Conservation (phyloP, 2,329 filamentous ascomycete species). For the Colletotrichum endophyticum region DNA sequence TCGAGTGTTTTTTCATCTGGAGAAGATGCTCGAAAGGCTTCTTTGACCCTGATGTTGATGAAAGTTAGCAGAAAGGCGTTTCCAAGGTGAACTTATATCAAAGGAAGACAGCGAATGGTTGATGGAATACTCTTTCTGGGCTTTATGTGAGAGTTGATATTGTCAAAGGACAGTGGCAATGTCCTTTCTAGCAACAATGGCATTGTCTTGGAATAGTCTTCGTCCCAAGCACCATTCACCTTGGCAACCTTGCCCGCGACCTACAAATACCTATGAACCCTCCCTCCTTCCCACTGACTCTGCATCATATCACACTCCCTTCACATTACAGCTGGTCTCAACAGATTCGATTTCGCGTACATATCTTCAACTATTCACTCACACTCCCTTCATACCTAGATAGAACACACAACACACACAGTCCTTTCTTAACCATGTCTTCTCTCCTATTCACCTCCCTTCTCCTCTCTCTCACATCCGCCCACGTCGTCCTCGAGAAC, state of each 20-base stretch:
- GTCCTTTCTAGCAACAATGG: background rate
- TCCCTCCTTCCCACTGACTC: background rate
- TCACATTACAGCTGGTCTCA: background rate
- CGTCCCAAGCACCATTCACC: background rate
- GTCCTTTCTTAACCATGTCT: background rate
- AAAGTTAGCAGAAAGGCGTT: background rate
- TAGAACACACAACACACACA: background rate
- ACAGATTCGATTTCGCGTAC: background rate
- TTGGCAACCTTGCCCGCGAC: background rate
- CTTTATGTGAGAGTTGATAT: background rate
- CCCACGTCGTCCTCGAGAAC: slow-evolving; percentile 16
- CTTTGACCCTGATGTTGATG: background rate
- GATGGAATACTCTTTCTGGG: background rate
- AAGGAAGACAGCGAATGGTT: background rate
- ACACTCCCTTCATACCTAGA: background rate
- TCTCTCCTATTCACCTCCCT: background rate
- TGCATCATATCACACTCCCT: background rate
- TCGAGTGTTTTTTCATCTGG: background rate
- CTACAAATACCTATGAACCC: background rate
- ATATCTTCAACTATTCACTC: background rate
- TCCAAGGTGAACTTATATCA: background rate
- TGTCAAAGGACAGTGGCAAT: background rate
- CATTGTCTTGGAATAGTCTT: background rate
- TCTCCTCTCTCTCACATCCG: background rate
- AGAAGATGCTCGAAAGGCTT: background rate